Conservation (phyloP, 768 basidiomycete genomes). For the Agrocybe praecox region DNA sequence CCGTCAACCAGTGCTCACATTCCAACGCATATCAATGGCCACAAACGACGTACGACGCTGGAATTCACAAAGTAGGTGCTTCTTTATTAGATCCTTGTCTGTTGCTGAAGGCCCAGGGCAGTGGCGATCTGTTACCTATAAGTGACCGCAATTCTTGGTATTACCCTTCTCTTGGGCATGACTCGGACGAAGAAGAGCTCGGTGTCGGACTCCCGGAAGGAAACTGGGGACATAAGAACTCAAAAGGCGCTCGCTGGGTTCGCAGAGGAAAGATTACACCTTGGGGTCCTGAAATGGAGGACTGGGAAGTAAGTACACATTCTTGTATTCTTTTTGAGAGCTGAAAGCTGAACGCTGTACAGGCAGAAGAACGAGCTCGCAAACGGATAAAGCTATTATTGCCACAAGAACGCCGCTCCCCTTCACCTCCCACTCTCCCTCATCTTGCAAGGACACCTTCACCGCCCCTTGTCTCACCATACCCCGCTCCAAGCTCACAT, state of each 20-base stretch:
- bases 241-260: slow-evolving; percentile 79
- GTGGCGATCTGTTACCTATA: slow-evolving; percentile 44
- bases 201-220: slow-evolving; percentile 52
- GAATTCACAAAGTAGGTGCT: slow-evolving; percentile 30
- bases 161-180: slow-evolving; percentile 78
- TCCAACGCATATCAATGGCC: slow-evolving; percentile 25
- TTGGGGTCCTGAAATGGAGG: slow-evolving; percentile 85
- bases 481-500: slow-evolving; percentile 64
- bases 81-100: slow-evolving; percentile 18
- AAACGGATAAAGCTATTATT: slow-evolving; percentile 75
- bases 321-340: not conserved
- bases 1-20: slow-evolving; percentile 22
- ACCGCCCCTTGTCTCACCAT: slow-evolving; percentile 78
- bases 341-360: slow-evolving; percentile 13
- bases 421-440: slow-evolving; percentile 72
- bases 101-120: slow-evolving; percentile 16
- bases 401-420: slow-evolving; percentile 62
- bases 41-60: slow-evolving; percentile 27
- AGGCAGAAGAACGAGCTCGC: slow-evolving; percentile 84
- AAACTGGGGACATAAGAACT: slow-evolving; percentile 85
- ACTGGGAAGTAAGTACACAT: slow-evolving; percentile 71
- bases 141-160: slow-evolving; percentile 83
- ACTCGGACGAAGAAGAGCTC: slow-evolving; percentile 62
- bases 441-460: slow-evolving; percentile 77
- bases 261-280: slow-evolving; percentile 79